Evolutionary conservation across 2,329 filamentous ascomycete species (phyloP), one percentile per base, ranked within the genome.

Genomic region (Hysterium pulicare): DNA sequence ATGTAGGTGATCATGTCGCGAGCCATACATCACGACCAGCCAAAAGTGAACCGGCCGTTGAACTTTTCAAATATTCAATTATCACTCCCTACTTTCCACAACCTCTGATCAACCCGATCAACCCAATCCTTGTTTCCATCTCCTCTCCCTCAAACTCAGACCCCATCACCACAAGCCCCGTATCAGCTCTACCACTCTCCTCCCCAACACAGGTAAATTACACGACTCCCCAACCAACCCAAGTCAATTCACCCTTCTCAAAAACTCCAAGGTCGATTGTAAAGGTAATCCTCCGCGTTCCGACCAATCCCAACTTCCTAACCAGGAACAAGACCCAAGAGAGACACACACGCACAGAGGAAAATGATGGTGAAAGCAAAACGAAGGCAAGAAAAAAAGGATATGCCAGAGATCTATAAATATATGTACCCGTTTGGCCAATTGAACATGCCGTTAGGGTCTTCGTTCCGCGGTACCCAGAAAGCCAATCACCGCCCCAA

Each of bases 1-100:
- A n/a, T n/a, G n/a, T n/a, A n/a, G n/a, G n/a, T n/a, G n/a, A n/a
- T n/a, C n/a, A n/a, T n/a, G n/a, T n/a, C n/a, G n/a, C n/a, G n/a
- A n/a, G n/a, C n/a, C n/a, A n/a, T n/a, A n/a, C n/a, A n/a, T n/a
- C n/a, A n/a, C n/a, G n/a, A n/a, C n/a, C n/a, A n/a, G n/a, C n/a
- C n/a, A n/a, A n/a, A n/a, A n/a, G n/a, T n/a, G n/a, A n/a, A n/a
- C n/a, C n/a, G n/a, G n/a, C n/a, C n/a, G n/a, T n/a, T n/a, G n/a
- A n/a, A n/a, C n/a, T n/a, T 43, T 41, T 41, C 40, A 47, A 37
- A 44, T 44, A 44, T 47, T 43, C 23, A 44, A 38, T 40, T 47
- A 43, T 41, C 26, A 34, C 41, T 40, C 38, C 33, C 41, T 39
- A n/a, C n/a, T n/a, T n/a, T n/a, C n/a, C n/a, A n/a, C n/a, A n/a